Evolutionary conservation across 371 early-diverging fungal species (phyloP).

Genomic region (Mucor circinelloides): DNA sequence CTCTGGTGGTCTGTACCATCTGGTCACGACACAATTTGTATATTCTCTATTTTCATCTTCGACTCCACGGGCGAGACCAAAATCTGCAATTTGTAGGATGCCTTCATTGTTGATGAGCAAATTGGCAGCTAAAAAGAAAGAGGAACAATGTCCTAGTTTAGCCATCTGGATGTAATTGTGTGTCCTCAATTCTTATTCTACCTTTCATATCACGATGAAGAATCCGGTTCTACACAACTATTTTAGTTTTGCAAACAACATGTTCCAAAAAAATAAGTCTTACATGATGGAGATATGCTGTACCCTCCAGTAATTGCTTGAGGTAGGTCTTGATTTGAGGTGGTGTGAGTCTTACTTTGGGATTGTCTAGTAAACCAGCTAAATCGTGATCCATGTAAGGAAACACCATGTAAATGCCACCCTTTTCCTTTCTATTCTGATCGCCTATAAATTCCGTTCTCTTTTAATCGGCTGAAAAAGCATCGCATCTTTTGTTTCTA

Average conservation of each 20-base stretch:
- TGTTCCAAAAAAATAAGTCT: neutral
- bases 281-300: constrained; percentile 80
- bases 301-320: constrained; percentile 85
- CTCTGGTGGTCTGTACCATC: constrained; percentile 99
- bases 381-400: constrained; percentile 97
- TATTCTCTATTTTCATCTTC: constrained; percentile 68
- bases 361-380: constrained; percentile 82
- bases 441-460: constrained; percentile 15
- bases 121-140: constrained; percentile 75
- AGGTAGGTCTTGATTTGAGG: constrained; percentile 82
- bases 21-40: constrained; percentile 94
- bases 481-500: neutral
- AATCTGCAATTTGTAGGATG: constrained; percentile 98
- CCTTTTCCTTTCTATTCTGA: constrained; percentile 39
- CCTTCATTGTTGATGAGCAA: constrained; percentile 89
- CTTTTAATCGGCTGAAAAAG: neutral
- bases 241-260: neutral
- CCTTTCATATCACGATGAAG: constrained; percentile 93
- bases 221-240: constrained; percentile 60
- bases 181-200: constrained; percentile 14
- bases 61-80: constrained; percentile 87
- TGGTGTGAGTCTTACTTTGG: constrained; percentile 61
- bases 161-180: neutral
- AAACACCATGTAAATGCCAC: constrained; percentile 89
- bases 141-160: neutral